Conservation (phyloP, 2,329 filamentous ascomycete genomes). For the Xenoacremonium recifei region DNA sequence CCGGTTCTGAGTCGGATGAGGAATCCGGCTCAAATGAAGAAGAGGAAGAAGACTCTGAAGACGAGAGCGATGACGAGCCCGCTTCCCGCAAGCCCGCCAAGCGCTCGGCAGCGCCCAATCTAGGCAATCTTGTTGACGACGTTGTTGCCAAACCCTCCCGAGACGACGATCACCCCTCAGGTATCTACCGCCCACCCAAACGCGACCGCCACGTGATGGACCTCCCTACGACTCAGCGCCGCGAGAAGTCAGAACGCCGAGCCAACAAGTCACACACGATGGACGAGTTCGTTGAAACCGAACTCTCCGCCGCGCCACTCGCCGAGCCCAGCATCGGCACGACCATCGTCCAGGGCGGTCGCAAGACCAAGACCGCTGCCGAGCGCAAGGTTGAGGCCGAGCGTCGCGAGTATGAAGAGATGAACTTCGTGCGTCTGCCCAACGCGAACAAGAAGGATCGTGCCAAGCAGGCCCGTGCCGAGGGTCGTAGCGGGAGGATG, state of each 20-base stretch:
- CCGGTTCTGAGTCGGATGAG: conserved; percentile 20
- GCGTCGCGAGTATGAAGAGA: conserved; percentile 83
- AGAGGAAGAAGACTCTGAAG: conserved; percentile 35
- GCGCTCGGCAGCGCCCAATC: conserved; percentile 31
- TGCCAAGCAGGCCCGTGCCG: conserved; percentile 59
- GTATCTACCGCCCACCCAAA: conserved; percentile 84
- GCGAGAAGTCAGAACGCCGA: conserved; percentile 58
- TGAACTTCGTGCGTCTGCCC: conserved; percentile 85
- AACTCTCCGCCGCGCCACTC: conserved; percentile 77
- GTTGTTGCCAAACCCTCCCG: conserved; percentile 25
- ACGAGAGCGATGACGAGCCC: conserved; percentile 34
- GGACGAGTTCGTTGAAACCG: conserved; percentile 86
- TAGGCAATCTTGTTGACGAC: conserved; percentile 33
- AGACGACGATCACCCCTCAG: conserved; percentile 47
- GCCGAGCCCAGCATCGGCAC: conserved; percentile 90
- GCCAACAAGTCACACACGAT: conserved; percentile 77
- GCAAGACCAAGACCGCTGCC: conserved; percentile 72
- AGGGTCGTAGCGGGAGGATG: conserved; percentile 57
- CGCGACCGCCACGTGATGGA: conserved; percentile 87
- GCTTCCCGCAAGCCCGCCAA: conserved; percentile 23
- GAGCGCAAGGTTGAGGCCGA: conserved; percentile 79
- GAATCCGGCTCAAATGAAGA: conserved; percentile 30
- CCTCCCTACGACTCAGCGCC: conserved; percentile 61
- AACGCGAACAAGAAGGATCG: conserved; percentile 84
- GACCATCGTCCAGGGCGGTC: conserved; percentile 77